Base-by-base conservation (phyloP, 148 eudicot species). In the Fagopyrum homotropicum region DNA sequence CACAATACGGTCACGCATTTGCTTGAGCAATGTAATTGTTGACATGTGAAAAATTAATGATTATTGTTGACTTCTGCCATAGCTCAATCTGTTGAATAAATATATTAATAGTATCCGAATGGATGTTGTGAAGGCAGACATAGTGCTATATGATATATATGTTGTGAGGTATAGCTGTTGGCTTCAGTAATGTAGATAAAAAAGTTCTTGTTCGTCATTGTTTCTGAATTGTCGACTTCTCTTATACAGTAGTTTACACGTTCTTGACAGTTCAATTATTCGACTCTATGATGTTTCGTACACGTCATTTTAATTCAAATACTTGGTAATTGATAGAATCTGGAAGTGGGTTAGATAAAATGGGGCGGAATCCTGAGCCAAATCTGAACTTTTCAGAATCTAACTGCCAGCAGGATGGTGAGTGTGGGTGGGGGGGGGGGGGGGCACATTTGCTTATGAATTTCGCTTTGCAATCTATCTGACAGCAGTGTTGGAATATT, bases 311-410 rank as follows among this genome's bases (percentile, higher is more conserved):
- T 66, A 5, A 66, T 63, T 66, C 45, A 66, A 12, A 17, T 43
- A 12, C 46, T 12, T 66, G 71, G 46, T 66, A 12, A 10, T 72
- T n/a, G 4, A 26, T 72, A 72, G 74, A 72, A 45, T 19, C 30
- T 72, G 74, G 74, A 26, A 72, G 74, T 72, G 74, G 74, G 55
- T 45, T 72, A 47, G 74, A 72, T 72, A 46, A 72, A 40, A 30
- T 22, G 44, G 74, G 54, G 6, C 54, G 15, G 43, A 29, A 72
- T 72, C 51, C 74, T 72, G 74, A 72, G 35, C 54, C 51, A 26
- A 72, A 72, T 19, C 55, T 45, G 54, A 72, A 30, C 1, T 72
- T 17, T 72, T 52, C 15, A 4, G 74, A 72, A 19, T 72, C 55
- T 9, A 35, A 72, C 40, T 49, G 74, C 52, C 74, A 72, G 55